phyloP scores from a whole-genome alignment of 805 yeast genomes.

The Yamadazyma nakazawae region DNA sequence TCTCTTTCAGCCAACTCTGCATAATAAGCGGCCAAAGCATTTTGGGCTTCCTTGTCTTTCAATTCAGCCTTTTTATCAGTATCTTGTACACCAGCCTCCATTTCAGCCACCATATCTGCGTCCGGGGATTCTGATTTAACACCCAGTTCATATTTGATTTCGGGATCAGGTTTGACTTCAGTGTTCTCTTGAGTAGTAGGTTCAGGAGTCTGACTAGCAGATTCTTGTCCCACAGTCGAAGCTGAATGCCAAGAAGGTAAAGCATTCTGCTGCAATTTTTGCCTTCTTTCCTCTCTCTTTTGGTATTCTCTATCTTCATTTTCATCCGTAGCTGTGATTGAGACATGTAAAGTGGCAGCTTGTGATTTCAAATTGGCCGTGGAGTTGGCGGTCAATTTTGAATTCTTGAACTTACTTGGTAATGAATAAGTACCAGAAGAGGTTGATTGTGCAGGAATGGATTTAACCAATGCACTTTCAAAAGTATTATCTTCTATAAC shows the following conservation, averaged over 20 bases:
- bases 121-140: constrained; percentile 7
- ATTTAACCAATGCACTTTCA: constrained; percentile 61
- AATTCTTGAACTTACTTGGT: constrained; percentile 39
- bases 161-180: constrained; percentile 15
- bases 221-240: constrained; percentile 76
- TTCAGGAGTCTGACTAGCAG: constrained; percentile 25
- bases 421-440: constrained; percentile 69
- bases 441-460: constrained; percentile 79
- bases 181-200: constrained; percentile 8
- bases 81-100: constrained; percentile 14
- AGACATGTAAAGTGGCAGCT: constrained; percentile 88
- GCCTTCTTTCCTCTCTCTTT: constrained; percentile 65
- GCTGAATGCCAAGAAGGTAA: constrained; percentile 95
- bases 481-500: constrained; percentile 39
- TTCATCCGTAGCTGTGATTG: constrained; percentile 85
- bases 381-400: constrained; percentile 25
- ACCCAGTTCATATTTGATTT: constrained; percentile 17
- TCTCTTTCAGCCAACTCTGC: constrained; percentile 72
- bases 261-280: constrained; percentile 82
- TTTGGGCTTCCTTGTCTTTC: constrained; percentile 67
- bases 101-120: neutral
- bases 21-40: constrained; percentile 64
- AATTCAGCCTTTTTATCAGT: constrained; percentile 28
- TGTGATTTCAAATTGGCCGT: constrained; percentile 50
- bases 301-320: constrained; percentile 61